Conservation (phyloP, 2,329 filamentous ascomycete genomes). For the Penicillium sp. region DNA sequence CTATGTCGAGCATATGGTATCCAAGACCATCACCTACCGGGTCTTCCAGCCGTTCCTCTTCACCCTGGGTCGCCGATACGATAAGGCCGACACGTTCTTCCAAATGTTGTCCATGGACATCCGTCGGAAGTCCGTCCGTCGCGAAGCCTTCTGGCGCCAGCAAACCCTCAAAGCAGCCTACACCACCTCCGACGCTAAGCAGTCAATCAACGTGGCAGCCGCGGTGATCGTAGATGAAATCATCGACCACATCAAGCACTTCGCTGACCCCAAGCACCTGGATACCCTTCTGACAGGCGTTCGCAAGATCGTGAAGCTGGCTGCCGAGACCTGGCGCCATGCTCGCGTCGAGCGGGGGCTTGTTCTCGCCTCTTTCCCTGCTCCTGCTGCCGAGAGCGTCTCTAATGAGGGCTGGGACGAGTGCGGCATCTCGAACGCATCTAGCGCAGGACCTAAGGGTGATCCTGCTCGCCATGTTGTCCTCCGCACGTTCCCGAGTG, state of each 20-base stretch:
- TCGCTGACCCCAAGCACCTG: conserved; percentile 52
- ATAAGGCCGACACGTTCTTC: conserved; percentile 58
- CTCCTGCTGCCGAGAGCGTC: conserved; percentile 35
- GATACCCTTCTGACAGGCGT: conserved; percentile 53
- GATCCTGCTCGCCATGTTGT: conserved; percentile 45
- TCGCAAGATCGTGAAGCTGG: conserved; percentile 57
- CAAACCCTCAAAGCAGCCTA: conserved; percentile 59
- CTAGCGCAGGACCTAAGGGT: conserved; percentile 7
- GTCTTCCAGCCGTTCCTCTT: conserved; percentile 61
- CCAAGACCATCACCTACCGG: conserved; percentile 55
- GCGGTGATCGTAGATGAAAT: conserved; percentile 59
- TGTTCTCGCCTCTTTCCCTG: conserved; percentile 53
- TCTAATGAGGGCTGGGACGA: conserved; percentile 40
- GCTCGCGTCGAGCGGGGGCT: conserved; percentile 58
- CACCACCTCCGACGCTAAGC: conserved; percentile 56
- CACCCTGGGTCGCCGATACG: conserved; percentile 54
- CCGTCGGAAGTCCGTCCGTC: conserved; percentile 55
- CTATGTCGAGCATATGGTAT: conserved; percentile 57
- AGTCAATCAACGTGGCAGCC: conserved; percentile 56
- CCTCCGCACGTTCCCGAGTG: conserved; percentile 53
- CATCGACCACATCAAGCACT: conserved; percentile 54
- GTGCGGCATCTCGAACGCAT: conserved; percentile 29
- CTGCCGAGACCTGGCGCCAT: conserved; percentile 59
- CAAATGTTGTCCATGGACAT: conserved; percentile 57
- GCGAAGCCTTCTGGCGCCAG: conserved; percentile 59